Base-by-base conservation (phyloP, 495 filamentous ascomycete species). In the Penicillium cosmopolitanum region DNA sequence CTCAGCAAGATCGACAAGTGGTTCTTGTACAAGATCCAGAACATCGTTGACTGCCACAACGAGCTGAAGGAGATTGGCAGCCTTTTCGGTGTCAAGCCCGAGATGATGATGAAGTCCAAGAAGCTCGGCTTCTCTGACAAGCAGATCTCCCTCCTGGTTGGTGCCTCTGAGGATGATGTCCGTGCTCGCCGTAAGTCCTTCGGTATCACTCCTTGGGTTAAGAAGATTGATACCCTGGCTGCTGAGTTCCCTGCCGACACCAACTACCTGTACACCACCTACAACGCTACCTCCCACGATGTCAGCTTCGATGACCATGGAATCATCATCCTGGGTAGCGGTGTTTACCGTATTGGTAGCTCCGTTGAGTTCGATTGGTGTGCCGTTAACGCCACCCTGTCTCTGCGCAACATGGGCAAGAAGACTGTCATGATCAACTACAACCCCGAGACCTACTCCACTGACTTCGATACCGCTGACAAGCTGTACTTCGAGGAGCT, bases 321-420 rank as follows among this genome's bases (percentile, higher is more conserved):
- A 42, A 91, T 86, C 57, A 77, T 97, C 55, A 89, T 98, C 53
- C 86, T 97, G 31, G 94, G 94, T 46, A 93, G 89, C 73, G 94
- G 94, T 73, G 94, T 97, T 9, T 98, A 98, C 82, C 86, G 94
- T 64, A 98, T 97, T 69, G 94, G 95, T 61, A 94, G 89, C 79
- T 97, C 93, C 21, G 94, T 98, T 56, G 94, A 98, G 75, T 98
- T 98, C 70, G 94, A 98, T 76, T 98, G 94, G 94, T 98, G 95
- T 70, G 94, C 94, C 56, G 94, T 97, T 62, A 96, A 94, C 69
- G 91, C 92, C 59, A 95, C 95, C 15, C 81, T 90, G 33, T 93
- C 93, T 36, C 82, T 97, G 61, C 85, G 86, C 62, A 78, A 87
- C 52, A 93, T 97, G 86, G 94, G 92, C 64, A 91, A 96, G 83